Percentiles rank a stretch among this genome's conserved stretches.
Evolutionary conservation across 73 alveolate genomes (phyloP).

Genomic region (Tetrahymena elliotti): DNA sequence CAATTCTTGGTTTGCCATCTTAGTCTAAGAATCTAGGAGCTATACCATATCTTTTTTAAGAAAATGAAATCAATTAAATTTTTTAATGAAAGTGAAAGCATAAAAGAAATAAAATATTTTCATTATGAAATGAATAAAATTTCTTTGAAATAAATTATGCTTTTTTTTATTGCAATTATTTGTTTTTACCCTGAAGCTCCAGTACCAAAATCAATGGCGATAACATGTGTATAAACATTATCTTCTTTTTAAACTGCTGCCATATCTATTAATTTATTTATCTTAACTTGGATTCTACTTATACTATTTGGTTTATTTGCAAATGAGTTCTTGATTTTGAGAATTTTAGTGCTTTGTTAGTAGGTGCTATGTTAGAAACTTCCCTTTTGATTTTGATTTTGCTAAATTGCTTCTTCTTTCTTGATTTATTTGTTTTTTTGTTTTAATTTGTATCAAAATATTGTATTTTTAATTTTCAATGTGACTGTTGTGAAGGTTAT

Average conservation of each 20-base stretch:
- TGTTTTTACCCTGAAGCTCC: constrained; percentile 95
- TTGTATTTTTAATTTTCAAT: not conserved
- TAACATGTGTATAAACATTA: constrained; percentile 90
- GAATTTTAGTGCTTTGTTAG: not conserved
- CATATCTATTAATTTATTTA: constrained; percentile 46
- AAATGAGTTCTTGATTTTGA: not conserved
- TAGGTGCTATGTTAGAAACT: not conserved
- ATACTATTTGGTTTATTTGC: not conserved
- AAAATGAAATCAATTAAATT: no score
- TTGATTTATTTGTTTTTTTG: not conserved
- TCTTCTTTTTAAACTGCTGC: constrained; percentile 88
- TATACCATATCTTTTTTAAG: constrained; percentile 45
- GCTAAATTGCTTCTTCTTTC: not conserved
- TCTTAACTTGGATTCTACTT: not conserved
- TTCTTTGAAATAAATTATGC: no score
- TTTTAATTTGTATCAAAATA: not conserved
- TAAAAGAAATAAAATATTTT: not conserved
- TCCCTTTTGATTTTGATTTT: not conserved
- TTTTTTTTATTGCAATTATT: no score
- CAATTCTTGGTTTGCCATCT: constrained; percentile 91
- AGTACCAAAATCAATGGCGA: constrained; percentile 97
- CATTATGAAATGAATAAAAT: not conserved
- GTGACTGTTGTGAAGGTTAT: not conserved
- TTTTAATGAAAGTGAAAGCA: not conserved
- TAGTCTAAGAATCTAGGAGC: constrained; percentile 88